Base-by-base conservation (phyloP, 345 rosid species). In the Eucalyptus cloeziana region DNA sequence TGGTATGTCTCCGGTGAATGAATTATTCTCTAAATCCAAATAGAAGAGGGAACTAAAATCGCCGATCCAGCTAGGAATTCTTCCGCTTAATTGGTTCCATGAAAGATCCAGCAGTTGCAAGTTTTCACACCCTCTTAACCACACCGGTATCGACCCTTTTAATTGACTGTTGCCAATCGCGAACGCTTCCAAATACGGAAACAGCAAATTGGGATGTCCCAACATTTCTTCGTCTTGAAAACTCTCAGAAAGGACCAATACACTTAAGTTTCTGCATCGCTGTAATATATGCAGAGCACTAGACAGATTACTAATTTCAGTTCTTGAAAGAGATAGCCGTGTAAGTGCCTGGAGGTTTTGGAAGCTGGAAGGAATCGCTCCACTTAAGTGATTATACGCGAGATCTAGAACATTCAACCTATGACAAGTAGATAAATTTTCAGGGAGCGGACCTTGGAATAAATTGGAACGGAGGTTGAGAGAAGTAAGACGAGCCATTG, bases 1-100 rank as follows among this genome's bases (percentile, higher is more conserved):
- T 3, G 93, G 90, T 49, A 93, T 91, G 58, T 89, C 90, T 27
- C 93, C 93, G 6, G 88, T 52, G 83, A 93, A 91, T 22, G 93
- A 92, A 86, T 92, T 93, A 67, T 88, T 62, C 6, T 89, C 91
- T 15, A 92, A 86, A 92, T 71, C 90, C 86, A 93, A 14, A 87
- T 91, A 93, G 30, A 90, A 89, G 15, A 92, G 93, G 64, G 1
- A 43, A 1, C 58, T 80, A 88, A 93, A 92, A 44, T 50, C 2
- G 16, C 88, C 89, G 4, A 90, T 13, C 88, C 91, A 90, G 5
- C 30, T 4, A 13, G 91, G 91, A 87, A 91, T 62, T 1, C 24
- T 13, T 31, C 93, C 90, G 43, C 81, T 45, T 56, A 91, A 80
- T 31, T n/a, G 37, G 79, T 91, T 91, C 91, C 88, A 7, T 4